A percentile compares a stretch with the other conserved stretches of the same genome.
Evolutionary conservation across 2,329 filamentous ascomycete genomes (phyloP).

Genomic region (Colletotrichum euphorbiae): DNA sequence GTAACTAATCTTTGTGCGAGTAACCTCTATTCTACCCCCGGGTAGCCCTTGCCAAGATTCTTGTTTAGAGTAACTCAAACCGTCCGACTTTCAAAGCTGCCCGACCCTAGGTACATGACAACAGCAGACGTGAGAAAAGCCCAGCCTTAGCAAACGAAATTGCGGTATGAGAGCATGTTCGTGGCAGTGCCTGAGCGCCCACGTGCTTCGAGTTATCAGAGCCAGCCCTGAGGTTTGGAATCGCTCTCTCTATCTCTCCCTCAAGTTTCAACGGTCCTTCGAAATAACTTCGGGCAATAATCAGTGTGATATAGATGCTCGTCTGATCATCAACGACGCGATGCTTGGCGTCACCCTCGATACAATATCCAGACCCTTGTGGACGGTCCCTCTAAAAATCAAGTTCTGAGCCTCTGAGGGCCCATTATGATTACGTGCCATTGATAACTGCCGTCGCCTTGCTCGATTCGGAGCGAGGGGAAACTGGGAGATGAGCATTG

Average conservation of each 20-base stretch:
- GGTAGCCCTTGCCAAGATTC: not conserved
- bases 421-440: slow-evolving; percentile 23
- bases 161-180: slow-evolving; percentile 1
- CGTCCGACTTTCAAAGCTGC: too few relatives aligned
- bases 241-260: not conserved
- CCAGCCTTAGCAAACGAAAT: slow-evolving; percentile 7
- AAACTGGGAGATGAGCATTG: slow-evolving; percentile 28
- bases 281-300: not conserved
- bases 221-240: not conserved
- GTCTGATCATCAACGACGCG: not conserved
- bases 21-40: too few relatives aligned
- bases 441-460: slow-evolving; percentile 19
- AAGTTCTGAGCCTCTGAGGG: slow-evolving; percentile 19
- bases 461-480: slow-evolving; percentile 24
- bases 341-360: not conserved
- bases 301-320: not conserved
- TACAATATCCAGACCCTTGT: slow-evolving; percentile 16
- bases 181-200: slow-evolving; percentile 1
- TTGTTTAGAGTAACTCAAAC: not conserved
- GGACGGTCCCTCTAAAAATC: slow-evolving; percentile 29
- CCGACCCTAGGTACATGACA: not conserved
- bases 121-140: not conserved
- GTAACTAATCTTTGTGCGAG: too few relatives aligned
- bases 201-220: slow-evolving; percentile 12
- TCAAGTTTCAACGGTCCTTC: too few relatives aligned